phyloP scores from a whole-genome alignment of 495 filamentous ascomycete genomes.

The Glarea lozoyensis region DNA sequence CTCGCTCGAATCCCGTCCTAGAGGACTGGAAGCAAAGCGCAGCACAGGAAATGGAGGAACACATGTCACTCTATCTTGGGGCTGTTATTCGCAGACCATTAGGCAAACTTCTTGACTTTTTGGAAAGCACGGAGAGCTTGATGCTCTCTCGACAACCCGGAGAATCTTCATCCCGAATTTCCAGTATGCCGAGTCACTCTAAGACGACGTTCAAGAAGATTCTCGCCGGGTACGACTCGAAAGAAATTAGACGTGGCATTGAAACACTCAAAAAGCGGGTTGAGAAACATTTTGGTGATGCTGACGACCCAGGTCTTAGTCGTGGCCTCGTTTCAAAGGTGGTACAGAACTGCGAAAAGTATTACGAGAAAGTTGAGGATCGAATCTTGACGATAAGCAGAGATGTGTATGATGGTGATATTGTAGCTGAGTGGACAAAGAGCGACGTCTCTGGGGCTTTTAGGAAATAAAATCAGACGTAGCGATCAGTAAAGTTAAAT shows the following conservation, averaged over 20 bases:
- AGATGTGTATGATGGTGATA: conserved; percentile 46
- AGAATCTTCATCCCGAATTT: conserved; percentile 40
- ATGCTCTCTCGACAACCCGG: conserved; percentile 35
- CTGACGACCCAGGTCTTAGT: conserved; percentile 59
- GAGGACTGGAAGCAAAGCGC: conserved; percentile 74
- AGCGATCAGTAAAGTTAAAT: too few relatives aligned
- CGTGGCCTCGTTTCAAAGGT: conserved; percentile 68
- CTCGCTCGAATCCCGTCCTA: conserved; percentile 62
- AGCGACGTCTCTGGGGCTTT: conserved; percentile 44
- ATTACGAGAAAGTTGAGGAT: conserved; percentile 67
- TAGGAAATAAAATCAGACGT: conserved; percentile 11
- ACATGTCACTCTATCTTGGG: conserved; percentile 77
- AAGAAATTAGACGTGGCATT: conserved; percentile 76
- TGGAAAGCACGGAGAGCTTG: conserved; percentile 73
- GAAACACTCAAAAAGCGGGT: conserved; percentile 81
- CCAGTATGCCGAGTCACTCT: conserved; percentile 67
- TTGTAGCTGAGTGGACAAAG: conserved; percentile 45
- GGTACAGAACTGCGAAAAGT: conserved; percentile 67
- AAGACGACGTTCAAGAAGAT: conserved; percentile 77
- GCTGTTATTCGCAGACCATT: conserved; percentile 83
- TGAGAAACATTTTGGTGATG: conserved; percentile 93
- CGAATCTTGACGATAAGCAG: conserved; percentile 54
- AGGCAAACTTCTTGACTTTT: conserved; percentile 81
- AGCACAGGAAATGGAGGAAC: conserved; percentile 70
- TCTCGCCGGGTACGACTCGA: conserved; percentile 65